Percentiles rank a stretch among this genome's conserved stretches.
Conservation (phyloP, 352 stramenopile genomes). For the Phytophthora cactorum region DNA sequence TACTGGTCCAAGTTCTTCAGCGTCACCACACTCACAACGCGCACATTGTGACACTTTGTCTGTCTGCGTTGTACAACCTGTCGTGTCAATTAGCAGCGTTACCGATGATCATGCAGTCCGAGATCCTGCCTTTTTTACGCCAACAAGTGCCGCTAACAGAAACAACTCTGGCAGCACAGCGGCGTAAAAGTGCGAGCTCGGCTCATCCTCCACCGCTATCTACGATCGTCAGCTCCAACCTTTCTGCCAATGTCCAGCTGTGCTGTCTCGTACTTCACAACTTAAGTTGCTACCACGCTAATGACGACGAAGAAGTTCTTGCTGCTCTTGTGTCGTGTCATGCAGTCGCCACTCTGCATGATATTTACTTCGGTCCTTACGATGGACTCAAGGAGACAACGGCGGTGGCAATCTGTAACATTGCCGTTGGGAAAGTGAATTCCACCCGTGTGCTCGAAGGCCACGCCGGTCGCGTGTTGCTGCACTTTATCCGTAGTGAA, state of each 20-base stretch:
- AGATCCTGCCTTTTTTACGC: conserved; percentile 67
- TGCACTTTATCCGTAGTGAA: conserved; percentile 61
- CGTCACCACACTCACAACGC: conserved; percentile 53
- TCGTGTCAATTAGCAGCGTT: conserved; percentile 63
- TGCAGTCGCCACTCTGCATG: conserved; percentile 49
- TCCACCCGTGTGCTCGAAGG: conserved; percentile 64
- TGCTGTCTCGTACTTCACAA: conserved; percentile 81
- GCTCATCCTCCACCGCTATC: conserved; percentile 5
- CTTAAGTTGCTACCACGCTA: conserved; percentile 52
- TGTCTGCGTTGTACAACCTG: conserved; percentile 80
- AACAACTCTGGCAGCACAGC: conserved; percentile 17
- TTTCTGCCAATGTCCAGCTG: conserved; percentile 46
- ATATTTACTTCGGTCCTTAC: conserved; percentile 54
- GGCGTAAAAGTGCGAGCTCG: conserved; percentile 10
- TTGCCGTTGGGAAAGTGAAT: conserved; percentile 72
- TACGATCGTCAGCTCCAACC: conserved; percentile 2
- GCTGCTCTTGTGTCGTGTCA: conserved; percentile 55
- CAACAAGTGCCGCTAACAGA: conserved; percentile 43
- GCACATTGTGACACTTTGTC: conserved; percentile 69
- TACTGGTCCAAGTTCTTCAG: conserved; percentile 67
- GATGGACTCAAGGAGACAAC: conserved; percentile 64
- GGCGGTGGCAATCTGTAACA: conserved; percentile 65
- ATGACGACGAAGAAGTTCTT: conserved; percentile 38
- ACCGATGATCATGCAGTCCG: conserved; percentile 49
- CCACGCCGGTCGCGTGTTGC: conserved; percentile 48